A percentile compares a stretch with the other conserved stretches of the same genome.
Evolutionary conservation across 1,139 yeast genomes (phyloP).

Genomic region (Zygosaccharomyces sapae): DNA sequence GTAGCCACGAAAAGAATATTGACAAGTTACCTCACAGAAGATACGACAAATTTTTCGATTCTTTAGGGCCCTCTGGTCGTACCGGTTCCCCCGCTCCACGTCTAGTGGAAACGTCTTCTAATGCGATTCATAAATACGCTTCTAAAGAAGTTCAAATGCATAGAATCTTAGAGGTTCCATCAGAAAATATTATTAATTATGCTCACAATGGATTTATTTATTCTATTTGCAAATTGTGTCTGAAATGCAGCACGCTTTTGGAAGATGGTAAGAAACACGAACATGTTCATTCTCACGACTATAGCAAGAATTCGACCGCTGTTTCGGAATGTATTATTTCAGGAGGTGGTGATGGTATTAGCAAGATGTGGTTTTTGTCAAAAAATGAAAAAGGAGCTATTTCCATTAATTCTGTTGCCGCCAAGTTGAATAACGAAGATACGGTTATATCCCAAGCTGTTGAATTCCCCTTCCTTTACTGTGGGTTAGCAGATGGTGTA

Average conservation of each 20-base stretch:
- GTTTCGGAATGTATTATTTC: conserved; percentile 46
- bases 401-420: conserved; percentile 17
- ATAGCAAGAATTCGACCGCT: conserved; percentile 21
- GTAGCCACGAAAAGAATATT: conserved; percentile 17
- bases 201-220: conserved; percentile 93
- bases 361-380: conserved; percentile 64
- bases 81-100: conserved; percentile 20
- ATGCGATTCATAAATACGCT: conserved; percentile 7
- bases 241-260: conserved; percentile 13
- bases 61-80: conserved; percentile 75
- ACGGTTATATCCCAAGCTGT: conserved; percentile 65
- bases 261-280: conserved; percentile 5
- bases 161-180: conserved; percentile 57
- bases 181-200: conserved; percentile 61
- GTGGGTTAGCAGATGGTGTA: conserved; percentile 70
- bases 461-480: conserved; percentile 65
- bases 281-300: conserved; percentile 7
- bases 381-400: conserved; percentile 15
- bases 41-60: conserved; percentile 84
- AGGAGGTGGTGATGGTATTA: conserved; percentile 89
- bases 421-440: conserved; percentile 58
- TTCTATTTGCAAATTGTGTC: conserved; percentile 45
- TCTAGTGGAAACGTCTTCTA: conserved; percentile 8
- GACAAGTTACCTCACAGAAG: conserved; percentile 66
- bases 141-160: conserved; percentile 10